Evolutionary conservation across 306 rosid genomes (phyloP), one percentile per base, ranked within the genome.

Genomic region (Prunus davidiana): DNA sequence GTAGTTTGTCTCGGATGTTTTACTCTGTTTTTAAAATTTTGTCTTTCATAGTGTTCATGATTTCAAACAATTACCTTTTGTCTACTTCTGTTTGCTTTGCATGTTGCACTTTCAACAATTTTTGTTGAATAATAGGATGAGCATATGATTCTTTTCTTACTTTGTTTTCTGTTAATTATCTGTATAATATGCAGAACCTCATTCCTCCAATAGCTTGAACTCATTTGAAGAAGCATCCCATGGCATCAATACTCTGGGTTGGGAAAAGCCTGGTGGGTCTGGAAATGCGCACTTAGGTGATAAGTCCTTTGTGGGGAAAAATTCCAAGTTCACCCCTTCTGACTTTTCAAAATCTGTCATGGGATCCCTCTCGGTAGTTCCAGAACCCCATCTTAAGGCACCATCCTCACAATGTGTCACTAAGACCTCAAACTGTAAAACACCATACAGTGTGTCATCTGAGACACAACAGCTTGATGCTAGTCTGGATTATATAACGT

Each of bases 181-280:
- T 32, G 46, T 61, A 8, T 34, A 73, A 45, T 73, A 13, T 84
- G 84, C 84, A 89, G 94, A 85, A 64, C 76, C 69, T 80, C 82
- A 80, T 69, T 82, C 68, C 57, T 67, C 67, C n/a, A 79, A 82
- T 66, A 83, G 79, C 73, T 79, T 84, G 72, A 63, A 65, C 45
- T 71, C 79, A 22, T 73, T 62, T 52, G 88, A 76, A 52, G 78
- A 78, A 78, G 63, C 72, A 80, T 77, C 85, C 46, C 79, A 64
- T 69, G 56, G 64, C 72, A 68, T 55, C 66, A 72, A 74, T 55
- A 72, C 56, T 72, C 65, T 58, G 61, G 88, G 76, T 72, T 78
- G 78, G 84, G 87, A 77, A 75, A 82, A 58, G 28, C 76, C 66
- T 25, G 50, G 67, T 69, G 76, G 79, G 78, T 76, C 81, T 67